Evolutionary conservation across 129 eudicot genomes (phyloP).

Genomic region (Pulicaria dysenterica): DNA sequence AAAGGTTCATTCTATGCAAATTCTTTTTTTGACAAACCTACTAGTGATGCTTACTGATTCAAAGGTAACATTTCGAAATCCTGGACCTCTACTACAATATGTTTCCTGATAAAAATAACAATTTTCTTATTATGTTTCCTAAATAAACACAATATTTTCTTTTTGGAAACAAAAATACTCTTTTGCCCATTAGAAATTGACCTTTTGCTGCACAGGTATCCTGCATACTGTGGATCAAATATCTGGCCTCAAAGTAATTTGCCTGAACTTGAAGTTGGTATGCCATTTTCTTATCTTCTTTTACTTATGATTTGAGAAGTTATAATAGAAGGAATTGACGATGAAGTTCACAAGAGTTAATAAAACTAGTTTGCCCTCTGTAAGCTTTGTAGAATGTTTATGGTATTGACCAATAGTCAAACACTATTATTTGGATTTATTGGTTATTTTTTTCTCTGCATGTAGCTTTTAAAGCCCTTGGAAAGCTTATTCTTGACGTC

Average conservation of each 20-base stretch:
- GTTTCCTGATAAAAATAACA: not conserved
- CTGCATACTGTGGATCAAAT: conserved; percentile 94
- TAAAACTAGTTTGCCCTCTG: conserved; percentile 1
- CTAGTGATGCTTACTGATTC: conserved; percentile 54
- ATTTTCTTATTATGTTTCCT: not conserved
- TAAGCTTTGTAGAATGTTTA: not conserved
- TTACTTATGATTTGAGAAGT: conserved; percentile 12
- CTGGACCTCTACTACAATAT: not conserved
- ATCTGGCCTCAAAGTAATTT: conserved; percentile 78
- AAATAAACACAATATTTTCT: not conserved
- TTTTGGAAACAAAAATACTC: not conserved
- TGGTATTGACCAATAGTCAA: not conserved
- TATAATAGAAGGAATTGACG: not conserved
- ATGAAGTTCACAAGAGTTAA: conserved; percentile 2
- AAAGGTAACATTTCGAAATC: conserved; percentile 48
- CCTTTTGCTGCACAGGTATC: conserved; percentile 57
- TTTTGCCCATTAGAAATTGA: not conserved
- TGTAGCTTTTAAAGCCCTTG: conserved; percentile 84
- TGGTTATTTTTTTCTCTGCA: conserved; percentile 5
- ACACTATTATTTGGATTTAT: not conserved
- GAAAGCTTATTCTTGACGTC: conserved; percentile 83
- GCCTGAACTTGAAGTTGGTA: conserved; percentile 96
- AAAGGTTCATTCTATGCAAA: conserved; percentile 98
- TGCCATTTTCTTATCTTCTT: conserved; percentile 25
- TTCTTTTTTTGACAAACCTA: conserved; percentile 78